These are phyloP conservation scores for Colletotrichum tamarilloi DNA, from an alignment of 2,329 filamentous ascomycete species.

Conservation along the genomic window DNA sequence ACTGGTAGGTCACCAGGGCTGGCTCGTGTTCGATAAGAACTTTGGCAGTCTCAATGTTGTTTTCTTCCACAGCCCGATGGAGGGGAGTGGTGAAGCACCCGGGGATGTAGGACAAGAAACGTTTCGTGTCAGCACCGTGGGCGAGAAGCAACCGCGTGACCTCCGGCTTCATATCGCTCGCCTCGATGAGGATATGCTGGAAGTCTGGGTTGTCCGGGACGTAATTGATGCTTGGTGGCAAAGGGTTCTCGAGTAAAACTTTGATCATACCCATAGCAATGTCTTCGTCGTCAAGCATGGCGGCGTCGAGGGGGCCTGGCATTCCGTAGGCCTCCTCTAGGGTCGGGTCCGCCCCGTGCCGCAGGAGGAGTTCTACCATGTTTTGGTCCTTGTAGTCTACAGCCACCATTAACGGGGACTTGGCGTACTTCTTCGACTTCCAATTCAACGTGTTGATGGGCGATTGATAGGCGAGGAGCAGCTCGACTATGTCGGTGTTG, in stretches of 20 bases:
- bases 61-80: conserved; percentile 34
- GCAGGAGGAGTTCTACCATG: conserved; percentile 38
- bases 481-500: conserved; percentile 23
- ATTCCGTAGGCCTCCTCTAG: conserved; percentile 38
- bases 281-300: conserved; percentile 12
- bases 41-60: conserved; percentile 33
- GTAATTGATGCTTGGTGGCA: conserved; percentile 37
- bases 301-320: conserved; percentile 30
- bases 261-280: conserved; percentile 16
- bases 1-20: conserved; percentile 36
- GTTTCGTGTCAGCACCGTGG: conserved; percentile 37
- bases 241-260: conserved; percentile 33
- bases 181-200: conserved; percentile 28
- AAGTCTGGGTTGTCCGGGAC: background rate
- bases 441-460: conserved; percentile 26
- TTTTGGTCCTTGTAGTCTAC: conserved; percentile 13
- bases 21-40: conserved; percentile 38
- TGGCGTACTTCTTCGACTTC: conserved; percentile 1
- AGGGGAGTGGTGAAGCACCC: conserved; percentile 29
- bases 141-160: conserved; percentile 36
- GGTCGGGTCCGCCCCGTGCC: conserved; percentile 40
- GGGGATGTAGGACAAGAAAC: conserved; percentile 8
- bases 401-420: conserved; percentile 24
- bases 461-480: conserved; percentile 26
- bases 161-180: conserved; percentile 24